Evolutionary conservation across 108 stramenopile genomes (phyloP), one percentile per base, ranked within the genome.

Genomic region (Skeletonema tropicum): DNA sequence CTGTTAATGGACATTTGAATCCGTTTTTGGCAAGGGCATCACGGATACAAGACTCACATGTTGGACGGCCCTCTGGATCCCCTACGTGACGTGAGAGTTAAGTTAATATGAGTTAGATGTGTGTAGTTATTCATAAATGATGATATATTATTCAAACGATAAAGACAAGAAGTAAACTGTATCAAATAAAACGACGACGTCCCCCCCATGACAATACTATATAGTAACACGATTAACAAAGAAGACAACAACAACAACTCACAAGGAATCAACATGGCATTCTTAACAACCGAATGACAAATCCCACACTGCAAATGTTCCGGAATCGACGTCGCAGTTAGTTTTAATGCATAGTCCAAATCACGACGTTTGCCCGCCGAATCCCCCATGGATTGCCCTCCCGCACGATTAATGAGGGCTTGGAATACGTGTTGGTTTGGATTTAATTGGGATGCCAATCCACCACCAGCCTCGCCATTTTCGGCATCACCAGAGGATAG

Each of bases 181-280:
- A 45, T 4, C 42, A 45, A n/a, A 0, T 3, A n/a, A 41, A 13
- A 41, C 15, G 36, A 29, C 4, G 14, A 21, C 15, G 6, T 23
- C 52, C 7, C 23, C 52, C 52, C 52, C 52, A 2, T n/a, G 4
- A 23, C 11, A 62, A 10, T 19, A 45, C 2, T 3, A n/a, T n/a
- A 5, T 15, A 12, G 3, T 2, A 41, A 13, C 12, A 13, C 13
- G 11, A 41, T 12, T 29, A 29, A 29, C 26, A 29, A 29, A 29
- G 26, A 29, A 29, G 26, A 29, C 12, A 41, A 11, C 10, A 41
- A 41, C 39, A 45, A 39, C 10, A 83, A 55, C 72, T 94, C 94
- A 91, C 94, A 94, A 30, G 91, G 91, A 39, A 94, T 69, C 17
- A 94, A 67, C 91, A 92, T 91, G 41, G 94, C 89, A 71, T 86